phyloP scores from a whole-genome alignment of 306 rosid genomes.

The Lathyrus aphaca region DNA sequence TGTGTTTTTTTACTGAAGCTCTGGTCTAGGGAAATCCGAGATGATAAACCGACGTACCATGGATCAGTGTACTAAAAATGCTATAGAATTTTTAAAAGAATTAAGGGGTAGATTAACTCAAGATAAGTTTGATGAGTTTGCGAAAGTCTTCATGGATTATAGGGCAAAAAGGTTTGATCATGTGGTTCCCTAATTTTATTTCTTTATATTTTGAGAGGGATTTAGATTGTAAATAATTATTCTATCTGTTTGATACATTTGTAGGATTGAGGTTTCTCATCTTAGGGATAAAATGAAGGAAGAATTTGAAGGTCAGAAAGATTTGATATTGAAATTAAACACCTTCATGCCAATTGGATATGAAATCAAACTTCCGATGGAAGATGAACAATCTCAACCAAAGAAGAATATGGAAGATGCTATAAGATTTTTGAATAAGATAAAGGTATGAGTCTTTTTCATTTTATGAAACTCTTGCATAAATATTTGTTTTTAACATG shows the following conservation, averaged over 20 bases:
- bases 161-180: not conserved
- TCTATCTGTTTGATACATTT: conserved; percentile 42
- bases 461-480: no score
- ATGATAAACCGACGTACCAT: not conserved
- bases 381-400: conserved; percentile 68
- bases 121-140: not conserved
- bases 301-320: conserved; percentile 76
- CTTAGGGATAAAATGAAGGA: conserved; percentile 81
- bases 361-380: conserved; percentile 81
- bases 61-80: not conserved
- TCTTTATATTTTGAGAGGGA: no score
- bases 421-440: conserved; percentile 81
- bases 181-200: not conserved
- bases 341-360: conserved; percentile 85
- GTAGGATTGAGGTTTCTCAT: conserved; percentile 77
- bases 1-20: not conserved
- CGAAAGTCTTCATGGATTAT: not conserved
- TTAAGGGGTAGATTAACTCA: not conserved
- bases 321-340: conserved; percentile 84
- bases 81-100: not conserved
- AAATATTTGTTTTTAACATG: not conserved
- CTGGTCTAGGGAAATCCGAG: not conserved
- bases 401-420: conserved; percentile 96
- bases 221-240: conserved; percentile 38
- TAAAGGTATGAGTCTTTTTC: conserved; percentile 57